Evolutionary conservation across 805 yeast genomes (phyloP).

Genomic region (Myxozyma neglecta): DNA sequence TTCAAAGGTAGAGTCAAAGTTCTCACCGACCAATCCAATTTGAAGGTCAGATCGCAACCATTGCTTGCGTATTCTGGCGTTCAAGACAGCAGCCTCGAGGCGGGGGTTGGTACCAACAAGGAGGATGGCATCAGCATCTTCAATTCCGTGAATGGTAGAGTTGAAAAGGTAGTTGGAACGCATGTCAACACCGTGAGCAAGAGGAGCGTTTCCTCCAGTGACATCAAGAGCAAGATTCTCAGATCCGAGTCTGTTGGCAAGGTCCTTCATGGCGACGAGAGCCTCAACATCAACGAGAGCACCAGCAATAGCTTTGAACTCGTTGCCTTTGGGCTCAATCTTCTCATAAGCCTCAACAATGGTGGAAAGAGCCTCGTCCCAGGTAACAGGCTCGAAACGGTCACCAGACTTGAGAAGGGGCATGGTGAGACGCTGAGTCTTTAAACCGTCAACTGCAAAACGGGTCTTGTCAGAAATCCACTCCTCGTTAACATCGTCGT

Average conservation of each 20-base stretch:
- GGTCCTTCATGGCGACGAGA: conserved; percentile 77
- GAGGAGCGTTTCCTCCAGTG: conserved; percentile 52
- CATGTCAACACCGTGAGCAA: conserved; percentile 67
- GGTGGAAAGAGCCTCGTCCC: conserved; percentile 81
- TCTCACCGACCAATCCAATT: conserved; percentile 70
- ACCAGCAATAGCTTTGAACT: conserved; percentile 79
- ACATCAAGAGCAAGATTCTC: conserved; percentile 78
- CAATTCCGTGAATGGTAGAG: conserved; percentile 75
- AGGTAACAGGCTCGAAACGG: conserved; percentile 69
- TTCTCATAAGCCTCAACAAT: conserved; percentile 62
- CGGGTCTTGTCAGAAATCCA: conserved; percentile 89
- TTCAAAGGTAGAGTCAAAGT: conserved; percentile 74
- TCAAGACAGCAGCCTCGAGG: conserved; percentile 85
- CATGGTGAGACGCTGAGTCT: conserved; percentile 79
- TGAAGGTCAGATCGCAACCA: conserved; percentile 70
- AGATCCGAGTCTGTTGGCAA: conserved; percentile 72
- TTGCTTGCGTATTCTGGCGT: conserved; percentile 76
- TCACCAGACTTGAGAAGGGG: conserved; percentile 74
- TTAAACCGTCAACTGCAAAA: conserved; percentile 81
- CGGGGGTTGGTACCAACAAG: conserved; percentile 86
- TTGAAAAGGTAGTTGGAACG: conserved; percentile 80
- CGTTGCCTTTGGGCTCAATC: conserved; percentile 62
- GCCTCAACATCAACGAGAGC: conserved; percentile 81
- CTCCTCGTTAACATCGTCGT: conserved; percentile 85
- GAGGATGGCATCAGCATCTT: conserved; percentile 77